Base-by-base conservation (phyloP, 2,329 filamentous ascomycete genomes). In the Pyrenophora seminiperda region DNA sequence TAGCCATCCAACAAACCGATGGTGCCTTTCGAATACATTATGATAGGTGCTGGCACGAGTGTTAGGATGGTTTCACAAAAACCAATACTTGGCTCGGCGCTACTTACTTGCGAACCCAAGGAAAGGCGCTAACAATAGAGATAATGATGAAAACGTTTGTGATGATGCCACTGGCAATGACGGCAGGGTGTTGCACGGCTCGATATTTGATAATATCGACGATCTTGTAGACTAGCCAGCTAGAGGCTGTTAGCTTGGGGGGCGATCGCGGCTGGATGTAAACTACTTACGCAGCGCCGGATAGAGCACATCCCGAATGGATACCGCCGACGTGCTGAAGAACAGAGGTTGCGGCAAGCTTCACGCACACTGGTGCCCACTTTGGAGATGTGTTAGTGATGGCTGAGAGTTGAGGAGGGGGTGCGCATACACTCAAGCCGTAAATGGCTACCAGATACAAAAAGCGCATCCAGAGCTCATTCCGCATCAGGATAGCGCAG, bases 51-150 rank as follows among this genome's bases (percentile, higher is more conserved):
- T 71, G 41, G 17, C 7, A 6, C 7, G 22, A 14, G 3, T 1
- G 46, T 69, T 52, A 68, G 56, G 51, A 30, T 42, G 50, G 33
- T 33, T 7, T 15, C 9, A 37, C 13, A 18, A 30, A 47, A 5
- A 5, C 17, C 7, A 29, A 41, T 7, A 11, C 10, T n/a, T 19
- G n/a, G n/a, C 22, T 24, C 19, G 24, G n/a, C 11, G 14, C 20
- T 17, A 64, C 61, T 57, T 18, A 71, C 68, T 72, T 71, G 47
- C 68, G 67, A 36, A 72, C 64, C 67, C 67, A 72, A 13, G 68
- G 68, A 44, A 72, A 67, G 1, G 68, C 68, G 27, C 67, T 71
- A 17, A 70, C 40, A 22, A 71, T 65, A 7, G 68, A 72, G n/a
- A 72, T 62, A 18, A 71, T 65, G 36, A 72, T 71, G 42, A 72